These are phyloP conservation scores for Zizania latifolia DNA, from an alignment of 176 grass and related monocot species.

Conservation along the genomic window DNA sequence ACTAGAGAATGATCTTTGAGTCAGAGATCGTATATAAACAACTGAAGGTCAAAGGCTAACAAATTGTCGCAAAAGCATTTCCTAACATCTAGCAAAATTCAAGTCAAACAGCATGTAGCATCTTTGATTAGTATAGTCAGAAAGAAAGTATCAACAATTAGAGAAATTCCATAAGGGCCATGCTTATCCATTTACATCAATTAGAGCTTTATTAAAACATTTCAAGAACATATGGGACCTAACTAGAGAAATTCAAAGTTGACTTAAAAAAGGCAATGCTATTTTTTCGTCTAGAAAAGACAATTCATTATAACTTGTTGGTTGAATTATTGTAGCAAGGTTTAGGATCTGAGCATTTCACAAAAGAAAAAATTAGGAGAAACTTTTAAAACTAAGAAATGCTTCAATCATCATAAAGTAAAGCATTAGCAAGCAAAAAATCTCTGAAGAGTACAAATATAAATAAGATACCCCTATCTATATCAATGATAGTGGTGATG, in stretches of 20 bases:
- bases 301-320: not conserved
- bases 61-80: slow-evolving; percentile 16
- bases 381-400: not conserved
- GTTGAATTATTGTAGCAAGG: not conserved
- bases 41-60: slow-evolving; percentile 18
- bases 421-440: not conserved
- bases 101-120: slow-evolving; percentile 18
- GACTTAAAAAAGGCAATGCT: not conserved
- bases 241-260: slow-evolving; percentile 6
- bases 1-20: slow-evolving; percentile 17
- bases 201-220: not conserved
- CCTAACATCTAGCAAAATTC: slow-evolving; percentile 3
- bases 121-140: slow-evolving; percentile 28
- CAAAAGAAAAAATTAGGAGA: not conserved
- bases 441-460: not conserved
- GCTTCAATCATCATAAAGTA: slow-evolving; percentile 22
- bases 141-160: slow-evolving; percentile 21
- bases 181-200: not conserved
- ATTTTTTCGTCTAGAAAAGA: not conserved
- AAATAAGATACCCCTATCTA: not conserved
- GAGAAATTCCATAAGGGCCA: not conserved
- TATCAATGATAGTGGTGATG: not conserved
- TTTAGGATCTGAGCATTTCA: not conserved
- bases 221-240: not conserved
- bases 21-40: slow-evolving; percentile 33